Base-by-base conservation (phyloP, 2,329 filamentous ascomycete genomes). In the Ophiognomonia clavigignenti-juglandacearum region DNA sequence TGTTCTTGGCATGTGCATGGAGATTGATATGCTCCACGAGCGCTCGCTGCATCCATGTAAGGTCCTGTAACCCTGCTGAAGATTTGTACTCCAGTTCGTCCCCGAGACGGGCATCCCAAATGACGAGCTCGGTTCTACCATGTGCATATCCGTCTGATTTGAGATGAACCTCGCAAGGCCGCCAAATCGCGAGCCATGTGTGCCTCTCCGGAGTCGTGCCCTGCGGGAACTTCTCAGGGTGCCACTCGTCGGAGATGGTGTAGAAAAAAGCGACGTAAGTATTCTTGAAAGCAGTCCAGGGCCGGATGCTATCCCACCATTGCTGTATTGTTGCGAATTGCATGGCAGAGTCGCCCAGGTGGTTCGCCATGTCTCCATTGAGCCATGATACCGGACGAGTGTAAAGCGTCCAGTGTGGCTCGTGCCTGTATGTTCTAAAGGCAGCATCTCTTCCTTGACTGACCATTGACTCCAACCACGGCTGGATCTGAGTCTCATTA, bases 141-240 rank as follows among this genome's bases (percentile, higher is more conserved):
- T 45, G 57, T 1, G 8, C 13, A 29, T 39, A 52, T 10, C 11
- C 26, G 10, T 18, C 37, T 18, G 16, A 13, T 24, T 39, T 52
- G 18, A 22, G 9, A 46, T 71, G 64, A 2, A 66, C 61, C n/a
- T 72, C 61, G 4, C 61, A 54, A 0, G 73, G 69, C 10, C 78
- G 69, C 48, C 71, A 69, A 13, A 77, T 55, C 0, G 64, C 73
- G 27, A 80, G 52, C 77, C 77, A 82, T 0, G 78, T 73, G 37
- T 72, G 68, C 9, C 70, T 66, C 26, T 52, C 47, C 8, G 54
- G 57, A 14, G 54, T 53, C 3, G 47, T 37, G 1, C 55, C 51
- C 10, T 45, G 45, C 0, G 55, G 54, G n/a, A 51, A 54, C 8
- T 41, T 53, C 1, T 44, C 40, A 1, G 57, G 49, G 34, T 67